These are phyloP conservation scores for Aegilops longissima DNA, from an alignment of 176 grass and related monocot genomes.

Conservation along the genomic window DNA sequence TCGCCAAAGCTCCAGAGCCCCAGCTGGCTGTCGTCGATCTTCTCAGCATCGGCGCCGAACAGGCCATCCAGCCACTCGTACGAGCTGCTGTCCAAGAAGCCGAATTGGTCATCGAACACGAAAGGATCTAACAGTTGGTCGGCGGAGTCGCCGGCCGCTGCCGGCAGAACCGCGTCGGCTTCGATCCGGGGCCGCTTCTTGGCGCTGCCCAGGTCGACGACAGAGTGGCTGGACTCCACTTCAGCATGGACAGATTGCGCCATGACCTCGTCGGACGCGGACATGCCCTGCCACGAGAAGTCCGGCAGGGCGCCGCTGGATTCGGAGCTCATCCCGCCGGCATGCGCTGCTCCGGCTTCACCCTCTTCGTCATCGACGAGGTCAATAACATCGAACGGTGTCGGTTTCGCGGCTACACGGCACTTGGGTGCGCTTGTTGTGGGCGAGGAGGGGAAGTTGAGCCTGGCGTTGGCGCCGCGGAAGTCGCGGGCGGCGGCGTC, in stretches of 20 bases:
- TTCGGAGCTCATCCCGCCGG: not conserved
- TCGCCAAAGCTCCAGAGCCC: conserved; percentile 76
- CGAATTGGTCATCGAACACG: conserved; percentile 32
- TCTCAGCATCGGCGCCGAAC: conserved; percentile 12
- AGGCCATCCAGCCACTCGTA: conserved; percentile 25
- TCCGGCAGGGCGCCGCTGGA: conserved; percentile 11
- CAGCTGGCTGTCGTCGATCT: not conserved
- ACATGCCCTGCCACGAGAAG: conserved; percentile 38
- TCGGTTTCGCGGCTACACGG: not conserved
- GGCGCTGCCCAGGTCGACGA: not conserved
- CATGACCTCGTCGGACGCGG: conserved; percentile 1
- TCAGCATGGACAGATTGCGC: not conserved
- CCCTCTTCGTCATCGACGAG: not conserved
- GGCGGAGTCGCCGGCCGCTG: not conserved
- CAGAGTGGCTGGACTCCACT: not conserved
- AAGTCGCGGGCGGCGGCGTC: conserved; percentile 55
- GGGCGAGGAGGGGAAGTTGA: conserved; percentile 53
- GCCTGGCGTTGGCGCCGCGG: conserved; percentile 49
- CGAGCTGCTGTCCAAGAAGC: conserved; percentile 31
- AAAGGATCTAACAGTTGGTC: conserved; percentile 17
- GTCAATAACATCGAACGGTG: not conserved
- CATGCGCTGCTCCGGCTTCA: not conserved
- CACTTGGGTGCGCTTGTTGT: not conserved
- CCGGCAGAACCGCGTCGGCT: not conserved
- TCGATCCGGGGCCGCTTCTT: conserved; percentile 11